Evolutionary conservation across 2,329 filamentous ascomycete species (phyloP).

Genomic region (Penicillium crustosum): DNA sequence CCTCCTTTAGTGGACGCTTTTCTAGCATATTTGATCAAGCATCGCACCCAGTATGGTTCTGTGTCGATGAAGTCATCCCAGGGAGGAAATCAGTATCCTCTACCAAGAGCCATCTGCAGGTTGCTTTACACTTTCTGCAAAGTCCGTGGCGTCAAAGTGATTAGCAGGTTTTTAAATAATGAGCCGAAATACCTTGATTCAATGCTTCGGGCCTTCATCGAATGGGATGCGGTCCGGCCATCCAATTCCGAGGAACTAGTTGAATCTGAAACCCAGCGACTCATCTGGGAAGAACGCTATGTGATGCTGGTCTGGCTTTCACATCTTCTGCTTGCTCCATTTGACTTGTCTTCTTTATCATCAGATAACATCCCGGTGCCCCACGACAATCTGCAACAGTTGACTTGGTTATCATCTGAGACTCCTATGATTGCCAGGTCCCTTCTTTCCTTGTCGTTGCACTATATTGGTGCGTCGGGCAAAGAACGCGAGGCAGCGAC

Average conservation of each 20-base stretch:
- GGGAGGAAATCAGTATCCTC: slow-evolving; percentile 45
- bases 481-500: slow-evolving; percentile 92
- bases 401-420: slow-evolving; percentile 52
- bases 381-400: slow-evolving; percentile 30
- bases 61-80: slow-evolving; percentile 34
- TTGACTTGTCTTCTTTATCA: slow-evolving; percentile 86
- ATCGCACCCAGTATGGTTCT: slow-evolving; percentile 43
- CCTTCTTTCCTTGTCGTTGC: slow-evolving; percentile 68
- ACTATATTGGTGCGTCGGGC: slow-evolving; percentile 71
- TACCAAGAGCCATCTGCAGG: slow-evolving; percentile 71
- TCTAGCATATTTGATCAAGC: slow-evolving; percentile 59
- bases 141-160: slow-evolving; percentile 87
- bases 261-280: slow-evolving; percentile 34
- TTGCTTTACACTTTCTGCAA: slow-evolving; percentile 92
- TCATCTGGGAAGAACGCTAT: slow-evolving; percentile 87
- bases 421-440: slow-evolving; percentile 70
- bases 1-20: slow-evolving; percentile 74
- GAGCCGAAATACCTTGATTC: slow-evolving; percentile 83
- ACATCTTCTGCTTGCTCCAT: slow-evolving; percentile 79
- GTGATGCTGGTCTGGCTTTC: slow-evolving; percentile 84
- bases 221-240: slow-evolving; percentile 41
- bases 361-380: slow-evolving; percentile 41
- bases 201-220: slow-evolving; percentile 72
- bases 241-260: slow-evolving; percentile 15
- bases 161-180: slow-evolving; percentile 86